Conservation (phyloP, 345 rosid species). For the Firmiana major region DNA sequence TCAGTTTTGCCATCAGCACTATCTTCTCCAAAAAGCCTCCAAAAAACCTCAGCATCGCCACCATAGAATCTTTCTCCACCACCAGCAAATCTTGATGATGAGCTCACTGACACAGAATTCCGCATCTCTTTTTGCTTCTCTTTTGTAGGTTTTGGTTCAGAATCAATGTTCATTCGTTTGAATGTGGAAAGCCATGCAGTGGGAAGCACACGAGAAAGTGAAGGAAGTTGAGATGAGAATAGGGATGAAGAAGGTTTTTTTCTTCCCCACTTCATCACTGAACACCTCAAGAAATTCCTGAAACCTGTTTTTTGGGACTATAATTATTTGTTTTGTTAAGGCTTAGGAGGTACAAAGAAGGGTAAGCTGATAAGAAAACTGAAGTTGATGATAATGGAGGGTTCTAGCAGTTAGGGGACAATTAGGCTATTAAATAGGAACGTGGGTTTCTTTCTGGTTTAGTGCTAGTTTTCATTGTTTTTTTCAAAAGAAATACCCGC, state of each 20-base stretch:
- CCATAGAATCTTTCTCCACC: constrained; percentile 33
- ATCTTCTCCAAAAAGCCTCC: constrained; percentile 50
- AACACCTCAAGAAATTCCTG: constrained; percentile 3
- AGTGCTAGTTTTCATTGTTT: background rate
- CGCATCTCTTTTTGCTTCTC: constrained; percentile 27
- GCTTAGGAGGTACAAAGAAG: constrained; percentile 11
- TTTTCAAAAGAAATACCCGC: constrained; percentile 56
- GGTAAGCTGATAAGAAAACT: constrained; percentile 12
- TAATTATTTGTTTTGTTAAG: constrained; percentile 2
- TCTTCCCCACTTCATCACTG: constrained; percentile 62
- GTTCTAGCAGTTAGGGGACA: constrained; percentile 39
- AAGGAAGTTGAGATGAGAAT: constrained; percentile 33
- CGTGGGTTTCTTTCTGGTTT: constrained; percentile 41
- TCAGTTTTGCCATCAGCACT: constrained; percentile 20
- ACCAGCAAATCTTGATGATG: constrained; percentile 28
- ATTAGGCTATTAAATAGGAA: constrained; percentile 46
- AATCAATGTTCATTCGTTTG: constrained; percentile 42
- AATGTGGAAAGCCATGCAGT: constrained; percentile 63
- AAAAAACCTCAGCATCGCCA: constrained; percentile 50
- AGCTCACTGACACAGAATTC: constrained; percentile 24
- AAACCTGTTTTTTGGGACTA: background rate
- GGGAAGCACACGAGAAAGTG: constrained; percentile 45
- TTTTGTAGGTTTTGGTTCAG: constrained; percentile 33
- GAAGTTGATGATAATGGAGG: constrained; percentile 28
- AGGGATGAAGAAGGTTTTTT: constrained; percentile 37